These are phyloP conservation scores for Orobanche coerulescens DNA, from an alignment of 257 asterid genomes.

Conservation along the genomic window DNA sequence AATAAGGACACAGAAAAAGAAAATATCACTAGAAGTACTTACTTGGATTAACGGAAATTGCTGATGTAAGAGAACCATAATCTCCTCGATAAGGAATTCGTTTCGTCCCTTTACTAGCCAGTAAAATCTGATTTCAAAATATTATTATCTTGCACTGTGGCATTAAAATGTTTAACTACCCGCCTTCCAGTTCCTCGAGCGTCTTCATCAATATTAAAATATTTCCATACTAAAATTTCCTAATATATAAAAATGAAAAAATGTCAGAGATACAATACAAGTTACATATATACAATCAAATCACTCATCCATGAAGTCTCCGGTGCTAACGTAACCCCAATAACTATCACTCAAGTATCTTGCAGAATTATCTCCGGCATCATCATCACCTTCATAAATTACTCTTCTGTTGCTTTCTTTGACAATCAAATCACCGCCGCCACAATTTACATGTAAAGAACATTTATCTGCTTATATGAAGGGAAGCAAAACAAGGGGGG, in stretches of 20 bases:
- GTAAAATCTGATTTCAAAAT: constrained; percentile 63
- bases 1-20: constrained; percentile 16
- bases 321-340: too few relatives aligned
- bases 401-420: too few relatives aligned
- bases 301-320: too few relatives aligned
- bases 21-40: constrained; percentile 19
- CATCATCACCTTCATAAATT: too few relatives aligned
- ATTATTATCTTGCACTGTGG: constrained; percentile 42
- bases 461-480: too few relatives aligned
- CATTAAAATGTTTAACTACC: constrained; percentile 33
- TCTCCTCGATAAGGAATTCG: constrained; percentile 65
- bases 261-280: constrained; percentile 10
- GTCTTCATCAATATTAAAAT: constrained; percentile 60
- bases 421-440: too few relatives aligned
- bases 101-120: constrained; percentile 89
- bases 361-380: too few relatives aligned
- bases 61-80: constrained; percentile 82
- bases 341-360: too few relatives aligned
- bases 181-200: constrained; percentile 65
- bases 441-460: too few relatives aligned
- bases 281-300: too few relatives aligned
- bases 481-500: too few relatives aligned
- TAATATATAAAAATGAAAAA: constrained; percentile 21
- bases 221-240: constrained; percentile 50
- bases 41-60: constrained; percentile 75